A percentile compares a stretch with the other conserved stretches of the same genome.
These are phyloP conservation scores for Fusarium brevicatenulatum DNA, from an alignment of 2,329 filamentous ascomycete genomes.

Conservation along the genomic window DNA sequence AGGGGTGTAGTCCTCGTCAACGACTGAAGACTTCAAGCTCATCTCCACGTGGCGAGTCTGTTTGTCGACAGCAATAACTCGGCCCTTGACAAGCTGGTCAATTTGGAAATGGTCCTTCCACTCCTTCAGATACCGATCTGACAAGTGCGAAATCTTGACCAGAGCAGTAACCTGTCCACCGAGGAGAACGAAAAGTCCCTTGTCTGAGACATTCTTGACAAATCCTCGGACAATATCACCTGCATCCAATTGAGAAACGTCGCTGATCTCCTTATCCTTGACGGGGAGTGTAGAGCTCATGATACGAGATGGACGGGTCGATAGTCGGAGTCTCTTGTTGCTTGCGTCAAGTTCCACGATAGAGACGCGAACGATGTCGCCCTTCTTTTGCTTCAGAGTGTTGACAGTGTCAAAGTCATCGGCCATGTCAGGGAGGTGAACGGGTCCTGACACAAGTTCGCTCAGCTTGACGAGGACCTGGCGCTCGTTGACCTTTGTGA, in stretches of 20 bases:
- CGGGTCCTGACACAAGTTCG: conserved; percentile 79
- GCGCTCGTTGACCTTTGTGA: conserved; percentile 87
- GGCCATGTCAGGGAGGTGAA: conserved; percentile 83
- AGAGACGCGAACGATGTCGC: conserved; percentile 88
- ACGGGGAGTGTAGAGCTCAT: conserved; percentile 85
- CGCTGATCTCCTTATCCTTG: conserved; percentile 81
- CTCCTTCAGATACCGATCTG: conserved; percentile 90
- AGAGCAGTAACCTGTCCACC: conserved; percentile 84
- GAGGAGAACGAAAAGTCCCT: conserved; percentile 86
- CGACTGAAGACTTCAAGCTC: conserved; percentile 84
- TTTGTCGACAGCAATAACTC: conserved; percentile 77
- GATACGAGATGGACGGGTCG: conserved; percentile 86
- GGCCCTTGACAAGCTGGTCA: conserved; percentile 90
- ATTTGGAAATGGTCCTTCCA: conserved; percentile 92
- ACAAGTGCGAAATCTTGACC: conserved; percentile 87
- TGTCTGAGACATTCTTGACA: conserved; percentile 88
- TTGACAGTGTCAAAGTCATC: conserved; percentile 89
- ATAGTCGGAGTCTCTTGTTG: conserved; percentile 87
- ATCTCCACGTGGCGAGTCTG: conserved; percentile 80
- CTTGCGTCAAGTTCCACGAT: conserved; percentile 80
- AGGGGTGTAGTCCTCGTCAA: conserved; percentile 81
- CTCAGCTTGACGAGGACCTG: conserved; percentile 88
- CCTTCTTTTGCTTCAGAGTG: conserved; percentile 79
- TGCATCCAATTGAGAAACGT: conserved; percentile 74
- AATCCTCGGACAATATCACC: conserved; percentile 91